Evolutionary conservation across 2,329 filamentous ascomycete species (phyloP), one percentile per base, ranked within the genome.

Genomic region (Fusarium abutilonis): DNA sequence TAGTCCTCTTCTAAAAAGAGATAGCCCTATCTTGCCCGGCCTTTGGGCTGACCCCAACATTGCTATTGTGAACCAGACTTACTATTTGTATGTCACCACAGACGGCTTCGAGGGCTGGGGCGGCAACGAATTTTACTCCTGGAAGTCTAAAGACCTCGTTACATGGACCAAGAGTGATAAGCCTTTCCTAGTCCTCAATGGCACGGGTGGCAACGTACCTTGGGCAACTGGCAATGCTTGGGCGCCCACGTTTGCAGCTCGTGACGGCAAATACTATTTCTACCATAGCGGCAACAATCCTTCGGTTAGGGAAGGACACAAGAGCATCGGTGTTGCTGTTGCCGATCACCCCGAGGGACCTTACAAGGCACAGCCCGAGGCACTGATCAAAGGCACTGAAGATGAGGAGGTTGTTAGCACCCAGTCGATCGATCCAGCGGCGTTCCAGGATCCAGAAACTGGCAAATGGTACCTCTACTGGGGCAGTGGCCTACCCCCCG

Each of bases 141-240:
- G 80, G 80, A 79, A 78, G 52, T 81, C 79, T 0, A 60, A 63
- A 4, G 74, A 82, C 51, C 74, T 82, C 1, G 74, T 76, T 1
- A 62, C 69, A 15, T 82, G 80, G 80, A 76, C 73, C 2, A 74
- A 77, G 21, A 72, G 75, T 4, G 66, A 73, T 1, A 46, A 77
- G 13, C 79, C 80, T 0, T 76, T 83, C 62, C 74, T 82, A 17
- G 76, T 74, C 0, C 76, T 83, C 2, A 76, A 82, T 38, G 79
- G 79, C n/a, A 72, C 74, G 0, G 71, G 68, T 21, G 79, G 80
- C 10, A 81, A 88, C 53, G 80, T 89, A 1, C 85, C 86, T 2
- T 89, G 87, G 87, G 86, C 85, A 0, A 82, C 78, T 1, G 87
- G 88, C 57, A 88, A 89, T 65, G 82, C 88, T 4, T 89, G 87